phyloP scores from a whole-genome alignment of 352 stramenopile species.

The Pythium apleroticum region DNA sequence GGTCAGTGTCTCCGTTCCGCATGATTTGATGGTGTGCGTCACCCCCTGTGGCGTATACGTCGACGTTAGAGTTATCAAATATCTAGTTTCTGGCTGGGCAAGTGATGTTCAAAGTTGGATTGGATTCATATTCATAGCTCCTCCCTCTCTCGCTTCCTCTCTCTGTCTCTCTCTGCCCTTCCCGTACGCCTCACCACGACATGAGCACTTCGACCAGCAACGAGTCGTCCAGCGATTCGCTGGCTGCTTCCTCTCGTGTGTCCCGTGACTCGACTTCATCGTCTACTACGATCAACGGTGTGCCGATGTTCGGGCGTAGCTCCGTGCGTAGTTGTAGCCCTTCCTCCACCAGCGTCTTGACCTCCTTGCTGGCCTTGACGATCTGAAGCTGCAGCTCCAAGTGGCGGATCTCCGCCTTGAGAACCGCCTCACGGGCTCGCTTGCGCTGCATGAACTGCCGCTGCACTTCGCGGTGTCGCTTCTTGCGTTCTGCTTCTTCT shows the following conservation, averaged over 20 bases:
- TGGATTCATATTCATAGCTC: too few relatives aligned
- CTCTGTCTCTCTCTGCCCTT: too few relatives aligned
- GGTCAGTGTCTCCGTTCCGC: too few relatives aligned
- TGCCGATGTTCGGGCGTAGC: background rate
- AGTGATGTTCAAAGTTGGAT: too few relatives aligned
- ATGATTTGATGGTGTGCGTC: too few relatives aligned
- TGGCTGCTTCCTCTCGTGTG: background rate
- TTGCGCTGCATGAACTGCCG: constrained; percentile 14
- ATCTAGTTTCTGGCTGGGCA: too few relatives aligned
- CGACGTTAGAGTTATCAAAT: too few relatives aligned
- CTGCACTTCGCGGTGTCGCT: constrained; percentile 13
- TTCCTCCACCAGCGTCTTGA: background rate
- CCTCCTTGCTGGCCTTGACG: background rate
- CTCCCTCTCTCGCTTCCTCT: too few relatives aligned
- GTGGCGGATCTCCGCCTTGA: background rate
- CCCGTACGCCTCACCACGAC: too few relatives aligned
- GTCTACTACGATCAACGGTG: background rate
- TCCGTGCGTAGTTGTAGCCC: background rate
- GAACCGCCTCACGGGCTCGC: background rate
- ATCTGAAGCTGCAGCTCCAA: constrained; percentile 1
- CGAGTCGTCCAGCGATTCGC: background rate
- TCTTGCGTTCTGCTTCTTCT: constrained; percentile 12
- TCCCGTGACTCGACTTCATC: background rate
- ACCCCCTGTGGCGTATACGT: too few relatives aligned
- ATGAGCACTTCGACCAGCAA: background rate